Conservation (phyloP, 129 eudicot genomes). For the Kitagawia praeruptora region DNA sequence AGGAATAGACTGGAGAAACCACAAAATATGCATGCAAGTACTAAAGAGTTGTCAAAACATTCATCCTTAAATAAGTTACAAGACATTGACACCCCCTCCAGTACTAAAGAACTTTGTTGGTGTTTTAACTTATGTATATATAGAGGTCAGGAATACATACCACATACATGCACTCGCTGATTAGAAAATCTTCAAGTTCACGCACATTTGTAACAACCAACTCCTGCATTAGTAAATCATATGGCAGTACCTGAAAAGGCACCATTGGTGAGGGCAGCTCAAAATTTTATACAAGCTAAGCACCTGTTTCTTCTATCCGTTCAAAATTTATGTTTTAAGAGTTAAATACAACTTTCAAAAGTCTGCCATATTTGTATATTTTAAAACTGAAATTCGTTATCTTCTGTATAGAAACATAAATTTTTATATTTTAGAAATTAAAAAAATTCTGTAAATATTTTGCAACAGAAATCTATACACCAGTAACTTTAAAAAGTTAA, state of each 20-base stretch:
- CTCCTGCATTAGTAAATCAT: constrained; percentile 78
- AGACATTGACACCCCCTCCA: neutral
- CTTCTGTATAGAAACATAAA: no score
- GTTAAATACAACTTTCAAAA: no score
- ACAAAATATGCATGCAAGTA: no score
- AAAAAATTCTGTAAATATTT: neutral
- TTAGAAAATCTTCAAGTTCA: constrained; percentile 90
- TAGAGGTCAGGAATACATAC: constrained; percentile 35
- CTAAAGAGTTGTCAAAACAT: no score
- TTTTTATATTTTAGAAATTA: no score
- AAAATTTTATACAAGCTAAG: neutral
- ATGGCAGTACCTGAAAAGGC: constrained; percentile 57
- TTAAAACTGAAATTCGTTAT: no score
- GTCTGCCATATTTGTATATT: no score
- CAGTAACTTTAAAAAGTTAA: neutral
- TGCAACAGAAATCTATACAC: neutral
- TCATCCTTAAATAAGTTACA: no score
- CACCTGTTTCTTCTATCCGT: neutral
- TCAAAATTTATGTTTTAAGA: no score
- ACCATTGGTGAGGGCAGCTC: constrained; percentile 14
- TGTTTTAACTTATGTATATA: neutral
- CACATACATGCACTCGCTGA: constrained; percentile 98
- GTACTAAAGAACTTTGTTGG: neutral
- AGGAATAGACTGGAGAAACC: no score
- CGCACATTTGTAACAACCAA: constrained; percentile 85